These are phyloP conservation scores for Plasmodiophora brassicae DNA, from an alignment of 208 protist species.

Conservation along the genomic window DNA sequence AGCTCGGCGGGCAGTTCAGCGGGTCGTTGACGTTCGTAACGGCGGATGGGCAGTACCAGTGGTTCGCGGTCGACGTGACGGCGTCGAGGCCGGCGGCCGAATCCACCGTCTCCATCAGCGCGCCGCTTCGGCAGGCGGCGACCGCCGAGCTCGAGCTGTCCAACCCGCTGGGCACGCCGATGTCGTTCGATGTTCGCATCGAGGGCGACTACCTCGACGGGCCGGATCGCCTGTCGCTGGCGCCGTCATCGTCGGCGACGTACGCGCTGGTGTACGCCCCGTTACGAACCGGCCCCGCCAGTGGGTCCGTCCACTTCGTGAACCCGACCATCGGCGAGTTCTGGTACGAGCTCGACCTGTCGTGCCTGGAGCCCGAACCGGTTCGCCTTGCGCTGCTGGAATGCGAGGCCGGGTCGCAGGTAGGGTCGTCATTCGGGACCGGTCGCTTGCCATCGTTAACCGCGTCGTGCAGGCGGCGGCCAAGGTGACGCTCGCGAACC, in stretches of 20 bases:
- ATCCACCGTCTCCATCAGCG: neutral
- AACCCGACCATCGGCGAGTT: neutral
- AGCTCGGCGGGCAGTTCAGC: neutral
- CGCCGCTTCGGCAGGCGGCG: neutral
- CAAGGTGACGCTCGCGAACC: neutral
- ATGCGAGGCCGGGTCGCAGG: conserved; percentile 6
- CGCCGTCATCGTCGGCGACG: neutral
- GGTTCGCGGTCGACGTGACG: neutral
- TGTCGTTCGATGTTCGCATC: neutral
- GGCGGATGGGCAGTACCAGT: neutral
- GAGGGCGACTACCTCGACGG: neutral
- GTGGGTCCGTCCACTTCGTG: neutral
- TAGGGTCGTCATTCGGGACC: neutral
- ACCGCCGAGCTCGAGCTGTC: neutral
- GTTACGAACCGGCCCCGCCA: neutral
- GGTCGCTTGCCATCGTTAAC: neutral
- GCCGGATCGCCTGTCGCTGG: neutral
- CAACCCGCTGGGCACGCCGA: neutral
- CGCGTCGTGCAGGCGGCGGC: neutral
- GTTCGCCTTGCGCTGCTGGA: neutral
- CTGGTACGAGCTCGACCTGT: neutral
- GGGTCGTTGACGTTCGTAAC: neutral
- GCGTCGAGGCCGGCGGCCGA: neutral
- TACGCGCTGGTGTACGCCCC: neutral
- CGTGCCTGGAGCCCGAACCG: neutral